Conservation (phyloP, 768 basidiomycete species). For the Pseudohyphozyma bogoriensis region DNA sequence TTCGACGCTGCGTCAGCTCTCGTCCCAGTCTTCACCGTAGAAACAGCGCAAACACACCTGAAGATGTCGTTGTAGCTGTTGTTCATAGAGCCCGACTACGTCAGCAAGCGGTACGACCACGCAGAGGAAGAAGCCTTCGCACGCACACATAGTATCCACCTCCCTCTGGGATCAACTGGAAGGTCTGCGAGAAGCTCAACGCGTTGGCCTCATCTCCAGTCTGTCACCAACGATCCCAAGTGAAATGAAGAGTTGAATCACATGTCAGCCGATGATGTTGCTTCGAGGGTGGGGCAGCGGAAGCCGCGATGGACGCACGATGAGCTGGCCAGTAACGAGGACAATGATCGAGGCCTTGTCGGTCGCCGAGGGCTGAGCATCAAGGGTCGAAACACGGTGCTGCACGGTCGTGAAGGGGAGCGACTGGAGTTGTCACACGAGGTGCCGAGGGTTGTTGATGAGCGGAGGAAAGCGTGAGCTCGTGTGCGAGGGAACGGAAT, state of each 20-base stretch:
- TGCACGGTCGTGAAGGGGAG: constrained; percentile 72
- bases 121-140: not conserved
- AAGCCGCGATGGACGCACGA: constrained; percentile 45
- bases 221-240: constrained; percentile 6
- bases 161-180: constrained; percentile 76
- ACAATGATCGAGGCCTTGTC: constrained; percentile 55
- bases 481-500: not conserved
- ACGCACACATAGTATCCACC: constrained; percentile 65
- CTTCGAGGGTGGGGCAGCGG: not conserved
- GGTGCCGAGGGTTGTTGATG: not conserved
- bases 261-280: not conserved
- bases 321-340: constrained; percentile 74
- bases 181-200: constrained; percentile 83
- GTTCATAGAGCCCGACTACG: not conserved
- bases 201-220: constrained; percentile 71
- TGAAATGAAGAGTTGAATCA: too few relatives aligned
- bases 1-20: not conserved
- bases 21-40: not conserved
- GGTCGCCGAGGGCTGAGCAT: constrained; percentile 73
- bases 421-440: constrained; percentile 40
- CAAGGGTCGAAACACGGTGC: constrained; percentile 71
- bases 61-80: constrained; percentile 34
- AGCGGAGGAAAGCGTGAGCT: not conserved
- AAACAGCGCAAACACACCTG: constrained; percentile 20
- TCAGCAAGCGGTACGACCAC: not conserved